Percentiles rank a stretch among this genome's conserved stretches.
Conservation (phyloP, 139 green algal species). For the Haematococcus lacustris region DNA sequence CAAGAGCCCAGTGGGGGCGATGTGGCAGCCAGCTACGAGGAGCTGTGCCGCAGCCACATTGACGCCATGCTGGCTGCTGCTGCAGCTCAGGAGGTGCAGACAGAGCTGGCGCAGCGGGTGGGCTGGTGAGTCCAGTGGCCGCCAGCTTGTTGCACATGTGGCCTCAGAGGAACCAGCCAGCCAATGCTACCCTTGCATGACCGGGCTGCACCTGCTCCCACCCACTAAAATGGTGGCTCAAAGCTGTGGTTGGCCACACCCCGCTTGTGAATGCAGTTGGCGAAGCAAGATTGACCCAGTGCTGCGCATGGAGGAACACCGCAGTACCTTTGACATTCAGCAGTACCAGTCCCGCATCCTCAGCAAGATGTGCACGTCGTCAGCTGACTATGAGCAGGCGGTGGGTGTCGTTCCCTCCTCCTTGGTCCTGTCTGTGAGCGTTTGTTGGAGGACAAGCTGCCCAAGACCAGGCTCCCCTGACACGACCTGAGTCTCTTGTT, state of each 20-base stretch:
- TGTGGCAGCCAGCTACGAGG: constrained; percentile 37
- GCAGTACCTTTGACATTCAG: constrained; percentile 55
- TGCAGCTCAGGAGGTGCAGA: constrained; percentile 38
- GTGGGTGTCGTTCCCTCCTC: no score
- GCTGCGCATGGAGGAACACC: constrained; percentile 37
- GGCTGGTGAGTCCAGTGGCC: constrained; percentile 1
- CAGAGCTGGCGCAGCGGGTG: constrained; percentile 44
- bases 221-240: no score
- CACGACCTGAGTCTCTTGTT: no score
- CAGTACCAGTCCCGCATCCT: constrained; percentile 47
- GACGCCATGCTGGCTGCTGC: constrained; percentile 37
- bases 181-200: no score
- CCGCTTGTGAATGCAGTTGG: no score
- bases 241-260: no score
- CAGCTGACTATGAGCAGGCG: no score
- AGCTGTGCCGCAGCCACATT: constrained; percentile 52
- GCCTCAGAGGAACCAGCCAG: not conserved
- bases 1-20: no score
- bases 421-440: no score
- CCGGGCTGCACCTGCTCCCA: no score
- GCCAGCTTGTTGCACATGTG: not conserved
- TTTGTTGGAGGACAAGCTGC: no score
- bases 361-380: constrained; percentile 14
- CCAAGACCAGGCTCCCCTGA: no score
- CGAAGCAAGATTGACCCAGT: constrained; percentile 49